These are phyloP conservation scores for Citrullus colocynthis DNA, from an alignment of 306 rosid genomes.

Conservation along the genomic window DNA sequence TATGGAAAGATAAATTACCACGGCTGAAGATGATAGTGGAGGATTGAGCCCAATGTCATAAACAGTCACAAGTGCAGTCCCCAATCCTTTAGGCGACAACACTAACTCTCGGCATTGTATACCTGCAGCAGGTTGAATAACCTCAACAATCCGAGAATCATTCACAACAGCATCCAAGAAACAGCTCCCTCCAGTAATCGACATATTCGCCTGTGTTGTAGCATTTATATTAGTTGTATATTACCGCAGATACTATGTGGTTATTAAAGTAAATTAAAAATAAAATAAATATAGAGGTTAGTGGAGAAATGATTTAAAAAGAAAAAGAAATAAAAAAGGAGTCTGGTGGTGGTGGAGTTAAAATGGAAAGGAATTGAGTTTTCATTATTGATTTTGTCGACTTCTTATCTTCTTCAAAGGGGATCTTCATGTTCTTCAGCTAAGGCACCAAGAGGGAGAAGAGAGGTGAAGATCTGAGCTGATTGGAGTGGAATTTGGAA, in stretches of 20 bases:
- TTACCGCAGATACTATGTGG: neutral
- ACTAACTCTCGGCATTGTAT: conserved; percentile 50
- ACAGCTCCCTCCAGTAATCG: conserved; percentile 93
- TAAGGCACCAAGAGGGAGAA: too few relatives aligned
- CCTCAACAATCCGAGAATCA: conserved; percentile 67
- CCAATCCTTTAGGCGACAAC: conserved; percentile 70
- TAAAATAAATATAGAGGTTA: too few relatives aligned
- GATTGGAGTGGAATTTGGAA: too few relatives aligned
- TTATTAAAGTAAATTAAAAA: neutral
- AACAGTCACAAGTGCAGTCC: conserved; percentile 62
- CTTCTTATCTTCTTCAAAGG: too few relatives aligned
- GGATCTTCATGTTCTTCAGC: too few relatives aligned
- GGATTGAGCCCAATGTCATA: conserved; percentile 71
- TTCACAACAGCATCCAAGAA: conserved; percentile 67
- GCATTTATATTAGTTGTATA: neutral
- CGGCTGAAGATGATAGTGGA: conserved; percentile 58
- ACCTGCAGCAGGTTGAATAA: conserved; percentile 46
- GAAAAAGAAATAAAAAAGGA: too few relatives aligned
- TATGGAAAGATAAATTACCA: conserved; percentile 34
- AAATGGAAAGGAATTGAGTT: too few relatives aligned
- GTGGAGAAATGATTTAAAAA: too few relatives aligned
- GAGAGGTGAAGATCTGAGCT: too few relatives aligned
- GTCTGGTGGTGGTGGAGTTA: too few relatives aligned
- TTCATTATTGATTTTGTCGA: too few relatives aligned
- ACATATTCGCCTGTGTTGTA: conserved; percentile 39